Evolutionary conservation across 192 early-diverging fungal genomes (phyloP), one percentile per base, ranked within the genome.

Genomic region (Cetraspora pellucida): DNA sequence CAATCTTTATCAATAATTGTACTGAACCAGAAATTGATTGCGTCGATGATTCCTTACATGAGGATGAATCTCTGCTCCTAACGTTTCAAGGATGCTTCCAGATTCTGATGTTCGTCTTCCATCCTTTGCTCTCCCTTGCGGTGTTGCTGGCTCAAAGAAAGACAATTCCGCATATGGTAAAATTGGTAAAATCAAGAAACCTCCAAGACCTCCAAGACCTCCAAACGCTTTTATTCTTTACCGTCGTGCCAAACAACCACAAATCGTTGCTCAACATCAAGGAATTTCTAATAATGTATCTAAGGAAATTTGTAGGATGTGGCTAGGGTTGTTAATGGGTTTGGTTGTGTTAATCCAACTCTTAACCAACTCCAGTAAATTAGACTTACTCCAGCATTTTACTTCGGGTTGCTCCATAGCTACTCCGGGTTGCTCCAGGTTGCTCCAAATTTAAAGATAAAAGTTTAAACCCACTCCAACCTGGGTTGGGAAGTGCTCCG

Each of bases 141-240:
- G 69, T 0, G 69, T 71, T 14, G 17, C 45, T 27, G 69, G 69
- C 10, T 46, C 45, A 25, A 14, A 46, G 14, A 52, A 23, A 27
- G 43, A 71, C 2, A 43, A 30, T 5, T 6, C 23, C 13, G 0
- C 69, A 7, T 45, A 68, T 44, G 66, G 66, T 17, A 71, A 71
- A 19, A 31, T 10, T 28, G 14, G 30, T 10, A 71, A 71, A 28
- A 10, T 52, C 7, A 74, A 74, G 16, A 83, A 77, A 45, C 66
- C 79, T 27, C 82, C 82, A 25, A 61, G n/a, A n/a, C n/a, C n/a
- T n/a, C n/a, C n/a, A n/a, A n/a, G 82, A 10, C 82, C 82, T 11
- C 54, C 75, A 14, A 83, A 83, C 31, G 76, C 79, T 0, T 83
- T 83, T 17, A 28, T 83, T 0, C 67, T 83, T 31, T 83, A 79